Evolutionary conservation across 495 filamentous ascomycete genomes (phyloP).

Genomic region (Aspergillus funiculosus): DNA sequence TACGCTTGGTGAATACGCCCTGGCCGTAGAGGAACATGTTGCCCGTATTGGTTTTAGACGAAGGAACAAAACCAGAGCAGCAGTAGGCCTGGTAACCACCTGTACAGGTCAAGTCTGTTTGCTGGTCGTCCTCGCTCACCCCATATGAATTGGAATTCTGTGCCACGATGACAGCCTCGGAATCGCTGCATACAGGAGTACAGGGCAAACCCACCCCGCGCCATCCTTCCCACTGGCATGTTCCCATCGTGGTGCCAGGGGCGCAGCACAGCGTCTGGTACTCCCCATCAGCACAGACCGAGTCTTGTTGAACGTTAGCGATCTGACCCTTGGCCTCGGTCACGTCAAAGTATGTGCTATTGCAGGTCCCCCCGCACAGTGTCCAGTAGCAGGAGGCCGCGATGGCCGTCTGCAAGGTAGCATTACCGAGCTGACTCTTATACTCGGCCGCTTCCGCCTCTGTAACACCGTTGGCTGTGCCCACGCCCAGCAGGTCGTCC

Average conservation of each 20-base stretch:
- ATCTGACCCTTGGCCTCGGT: constrained; percentile 6
- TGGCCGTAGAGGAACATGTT: no score
- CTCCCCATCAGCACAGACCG: not conserved
- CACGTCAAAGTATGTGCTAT: not conserved
- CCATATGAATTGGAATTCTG: constrained; percentile 6
- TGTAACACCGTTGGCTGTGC: constrained; percentile 2
- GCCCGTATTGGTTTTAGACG: not conserved
- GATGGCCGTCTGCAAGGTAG: not conserved
- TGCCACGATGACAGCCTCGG: constrained; percentile 1
- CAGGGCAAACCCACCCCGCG: constrained; percentile 8
- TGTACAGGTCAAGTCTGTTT: not conserved
- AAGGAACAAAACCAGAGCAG: constrained; percentile 7
- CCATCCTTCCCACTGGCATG: constrained; percentile 6
- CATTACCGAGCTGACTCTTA: not conserved
- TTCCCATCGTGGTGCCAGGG: constrained; percentile 1
- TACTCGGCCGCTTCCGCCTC: not conserved
- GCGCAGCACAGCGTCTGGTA: constrained; percentile 6
- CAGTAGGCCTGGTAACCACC: constrained; percentile 8
- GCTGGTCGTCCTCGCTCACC: no score
- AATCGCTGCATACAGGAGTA: not conserved
- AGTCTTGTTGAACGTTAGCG: not conserved
- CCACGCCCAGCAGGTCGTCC: constrained; percentile 2
- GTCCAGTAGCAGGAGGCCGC: constrained; percentile 5
- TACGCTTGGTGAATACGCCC: no score
- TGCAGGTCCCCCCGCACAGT: not conserved